phyloP scores from a whole-genome alignment of 192 early-diverging fungal genomes.

The Coemansia sp. region DNA sequence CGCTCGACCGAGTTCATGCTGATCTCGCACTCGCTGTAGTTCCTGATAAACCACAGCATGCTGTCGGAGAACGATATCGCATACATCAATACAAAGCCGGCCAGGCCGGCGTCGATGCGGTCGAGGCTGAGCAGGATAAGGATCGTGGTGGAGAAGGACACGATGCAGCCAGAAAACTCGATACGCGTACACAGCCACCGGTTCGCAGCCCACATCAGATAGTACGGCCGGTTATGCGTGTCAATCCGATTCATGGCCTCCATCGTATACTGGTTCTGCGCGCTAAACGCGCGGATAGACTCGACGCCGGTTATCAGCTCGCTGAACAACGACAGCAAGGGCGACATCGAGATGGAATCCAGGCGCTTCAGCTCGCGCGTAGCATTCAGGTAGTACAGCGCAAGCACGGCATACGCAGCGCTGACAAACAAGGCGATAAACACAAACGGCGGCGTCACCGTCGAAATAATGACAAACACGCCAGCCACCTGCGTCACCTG shows the following conservation, averaged over 20 bases:
- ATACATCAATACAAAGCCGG: constrained; percentile 83
- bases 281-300: constrained; percentile 84
- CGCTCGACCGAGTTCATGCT: constrained; percentile 87
- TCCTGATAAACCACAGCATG: constrained; percentile 79
- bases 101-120: constrained; percentile 77
- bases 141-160: constrained; percentile 70
- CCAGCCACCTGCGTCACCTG: constrained; percentile 56
- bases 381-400: constrained; percentile 69
- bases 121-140: constrained; percentile 59
- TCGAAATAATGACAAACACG: constrained; percentile 62
- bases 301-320: constrained; percentile 75
- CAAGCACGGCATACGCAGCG: constrained; percentile 61
- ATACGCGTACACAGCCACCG: constrained; percentile 87
- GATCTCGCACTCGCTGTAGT: constrained; percentile 82
- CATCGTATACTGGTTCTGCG: constrained; percentile 68
- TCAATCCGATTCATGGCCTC: constrained; percentile 65
- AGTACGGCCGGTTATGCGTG: constrained; percentile 80
- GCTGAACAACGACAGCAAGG: constrained; percentile 78
- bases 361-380: constrained; percentile 89
- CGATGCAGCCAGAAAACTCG: constrained; percentile 72
- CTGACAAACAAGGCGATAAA: constrained; percentile 61
- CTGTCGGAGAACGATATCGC: constrained; percentile 79
- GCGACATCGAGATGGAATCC: constrained; percentile 71
- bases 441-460: constrained; percentile 73
- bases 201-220: constrained; percentile 86